Evolutionary conservation across 2,329 filamentous ascomycete species (phyloP).

Genomic region (Aspergillus floridensis): DNA sequence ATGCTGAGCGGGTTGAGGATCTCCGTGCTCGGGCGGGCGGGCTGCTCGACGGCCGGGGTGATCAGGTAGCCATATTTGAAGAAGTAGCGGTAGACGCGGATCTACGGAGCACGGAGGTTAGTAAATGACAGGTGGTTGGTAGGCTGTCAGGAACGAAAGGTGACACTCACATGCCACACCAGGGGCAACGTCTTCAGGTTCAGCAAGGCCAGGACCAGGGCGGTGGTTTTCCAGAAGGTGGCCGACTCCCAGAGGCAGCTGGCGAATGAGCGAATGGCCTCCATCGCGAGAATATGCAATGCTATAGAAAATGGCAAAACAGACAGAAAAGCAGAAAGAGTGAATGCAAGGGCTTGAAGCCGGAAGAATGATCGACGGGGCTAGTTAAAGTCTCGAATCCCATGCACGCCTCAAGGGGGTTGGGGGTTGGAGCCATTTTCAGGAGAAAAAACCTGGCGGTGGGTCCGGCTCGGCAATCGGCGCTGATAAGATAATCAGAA

Average conservation of each 20-base stretch:
- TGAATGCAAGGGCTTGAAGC: neutral
- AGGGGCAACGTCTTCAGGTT: conserved; percentile 31
- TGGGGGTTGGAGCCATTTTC: too few relatives aligned
- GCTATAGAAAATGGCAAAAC: neutral
- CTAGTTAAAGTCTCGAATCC: neutral
- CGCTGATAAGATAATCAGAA: neutral
- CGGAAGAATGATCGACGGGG: neutral
- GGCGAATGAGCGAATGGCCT: conserved; percentile 12
- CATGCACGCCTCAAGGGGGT: too few relatives aligned
- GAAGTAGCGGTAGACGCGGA: conserved; percentile 58
- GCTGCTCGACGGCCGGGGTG: conserved; percentile 39
- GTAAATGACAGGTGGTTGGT: neutral
- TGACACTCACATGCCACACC: conserved; percentile 31
- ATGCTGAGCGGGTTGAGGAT: conserved; percentile 71
- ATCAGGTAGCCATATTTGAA: conserved; percentile 51
- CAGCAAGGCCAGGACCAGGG: conserved; percentile 25
- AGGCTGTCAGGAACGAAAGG: neutral
- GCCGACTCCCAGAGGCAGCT: conserved; percentile 14
- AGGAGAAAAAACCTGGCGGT: neutral
- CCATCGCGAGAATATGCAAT: conserved; percentile 4
- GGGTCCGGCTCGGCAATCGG: neutral
- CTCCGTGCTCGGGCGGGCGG: conserved; percentile 37
- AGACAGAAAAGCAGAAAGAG: neutral
- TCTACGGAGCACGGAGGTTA: conserved; percentile 34
- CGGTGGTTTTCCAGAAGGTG: conserved; percentile 24